Evolutionary conservation across 768 basidiomycete species (phyloP), one percentile per base, ranked within the genome.

Genomic region (Royoungia palumana): DNA sequence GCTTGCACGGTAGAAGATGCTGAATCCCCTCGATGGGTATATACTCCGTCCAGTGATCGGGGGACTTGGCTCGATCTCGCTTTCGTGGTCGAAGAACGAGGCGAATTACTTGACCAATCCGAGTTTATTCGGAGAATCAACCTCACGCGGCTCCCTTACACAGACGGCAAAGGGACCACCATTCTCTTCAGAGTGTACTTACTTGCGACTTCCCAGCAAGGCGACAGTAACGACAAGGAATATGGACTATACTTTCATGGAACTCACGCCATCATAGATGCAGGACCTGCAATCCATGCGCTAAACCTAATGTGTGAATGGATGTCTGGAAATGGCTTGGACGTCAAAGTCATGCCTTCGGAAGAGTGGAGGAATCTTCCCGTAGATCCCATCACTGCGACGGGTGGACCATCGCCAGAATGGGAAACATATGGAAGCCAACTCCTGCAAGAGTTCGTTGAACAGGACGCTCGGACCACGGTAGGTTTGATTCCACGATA

Each of bases 341-440:
- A 51, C 7, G 36, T 61, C 28, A 28, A 0, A 10, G 44, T 58
- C 5, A 35, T 50, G 1, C 50, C 43, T 32, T 53, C 27, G 12
- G 48, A 61, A 25, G 63, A 66, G 30, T 62, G 62, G 62, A 55
- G 47, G 21, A 55, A 64, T 34, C 59, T 64, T 13, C 64, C 64
- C 1, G 50, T 53, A 5, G 64, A 65, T 20, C 62, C 59, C 6
- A 51, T 64, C 21, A 47, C 46, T 25, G 64, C 63, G 2, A 66
- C 49, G 0, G 63, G 64, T 9, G 62, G 63, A 5, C 47, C 28
- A 8, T 50, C 41, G n/a, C 13, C 44, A 3, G 55, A 47, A 17
- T 66, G 64, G 63, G 47, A 37, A 10, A 47, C 44, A 5, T 40
- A 11, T 2, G 64, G 61, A 16, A 22, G 4, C 5, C 41, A 13